A percentile compares a stretch with the other conserved stretches of the same genome.
Conservation (phyloP, 2,329 filamentous ascomycete genomes). For the Fusarium protoensiforme region DNA sequence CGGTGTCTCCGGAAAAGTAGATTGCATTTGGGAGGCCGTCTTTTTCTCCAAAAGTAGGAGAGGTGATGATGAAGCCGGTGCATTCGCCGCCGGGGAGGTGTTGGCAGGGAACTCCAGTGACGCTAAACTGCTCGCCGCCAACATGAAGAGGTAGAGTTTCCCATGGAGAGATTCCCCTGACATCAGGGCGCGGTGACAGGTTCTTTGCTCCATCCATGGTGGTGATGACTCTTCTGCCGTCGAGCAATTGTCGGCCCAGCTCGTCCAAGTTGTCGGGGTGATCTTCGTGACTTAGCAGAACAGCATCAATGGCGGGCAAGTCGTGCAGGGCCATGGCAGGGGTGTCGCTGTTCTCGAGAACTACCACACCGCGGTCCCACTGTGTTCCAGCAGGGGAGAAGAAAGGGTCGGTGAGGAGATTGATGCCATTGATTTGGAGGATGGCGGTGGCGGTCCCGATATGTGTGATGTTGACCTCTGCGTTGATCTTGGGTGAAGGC, state of each 20-base stretch:
- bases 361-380: neutral
- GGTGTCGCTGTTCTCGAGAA: neutral
- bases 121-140: neutral
- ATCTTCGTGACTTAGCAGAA: neutral
- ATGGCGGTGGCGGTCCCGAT: conserved; percentile 63
- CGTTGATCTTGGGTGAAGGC: neutral
- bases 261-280: neutral
- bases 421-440: conserved; percentile 54
- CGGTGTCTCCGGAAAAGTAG: conserved; percentile 15
- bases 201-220: neutral
- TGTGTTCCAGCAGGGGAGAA: conserved; percentile 40
- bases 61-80: neutral
- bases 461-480: conserved; percentile 50
- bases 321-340: neutral
- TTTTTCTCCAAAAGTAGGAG: neutral
- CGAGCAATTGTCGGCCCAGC: neutral
- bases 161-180: neutral
- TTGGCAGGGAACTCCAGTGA: neutral
- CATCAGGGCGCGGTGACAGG: neutral
- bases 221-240: neutral
- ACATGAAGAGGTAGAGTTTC: neutral
- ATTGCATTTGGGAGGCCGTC: neutral
- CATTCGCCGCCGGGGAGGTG: neutral
- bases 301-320: neutral
- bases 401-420: conserved; percentile 58